phyloP scores from a whole-genome alignment of 2,329 filamentous ascomycete genomes.

The Fusarium proliferatum region DNA sequence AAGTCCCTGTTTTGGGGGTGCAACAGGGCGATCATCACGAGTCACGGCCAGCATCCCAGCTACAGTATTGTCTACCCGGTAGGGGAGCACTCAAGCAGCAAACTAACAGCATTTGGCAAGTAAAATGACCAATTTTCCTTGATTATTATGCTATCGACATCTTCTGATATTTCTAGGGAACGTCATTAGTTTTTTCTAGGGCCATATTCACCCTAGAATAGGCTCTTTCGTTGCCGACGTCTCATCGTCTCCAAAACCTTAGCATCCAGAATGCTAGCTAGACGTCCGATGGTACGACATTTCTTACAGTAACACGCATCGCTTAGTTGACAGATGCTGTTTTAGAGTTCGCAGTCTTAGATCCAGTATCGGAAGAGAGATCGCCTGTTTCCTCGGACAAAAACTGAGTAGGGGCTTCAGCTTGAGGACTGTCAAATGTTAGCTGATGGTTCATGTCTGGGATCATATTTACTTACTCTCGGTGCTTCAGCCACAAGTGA shows the following conservation, averaged over 20 bases:
- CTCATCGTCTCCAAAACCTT: rapidly evolving
- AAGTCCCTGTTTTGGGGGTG: neutral
- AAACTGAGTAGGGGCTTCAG: neutral
- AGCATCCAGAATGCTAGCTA: no score
- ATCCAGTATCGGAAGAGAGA: neutral
- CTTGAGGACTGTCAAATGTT: neutral
- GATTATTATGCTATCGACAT: rapidly evolving
- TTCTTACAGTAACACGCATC: no score
- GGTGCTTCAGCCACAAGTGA: conserved; percentile 34
- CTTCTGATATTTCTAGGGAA: rapidly evolving
- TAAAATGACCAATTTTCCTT: rapidly evolving
- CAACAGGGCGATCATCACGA: neutral
- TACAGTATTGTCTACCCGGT: neutral
- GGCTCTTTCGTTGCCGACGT: rapidly evolving
- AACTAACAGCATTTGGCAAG: rapidly evolving
- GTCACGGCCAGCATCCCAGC: rapidly evolving
- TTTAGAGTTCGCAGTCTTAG: neutral
- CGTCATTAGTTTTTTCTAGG: rapidly evolving
- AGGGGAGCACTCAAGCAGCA: neutral
- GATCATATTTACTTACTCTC: conserved; percentile 20
- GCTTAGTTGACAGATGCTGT: neutral
- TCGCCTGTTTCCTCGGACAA: neutral
- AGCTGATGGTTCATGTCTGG: neutral
- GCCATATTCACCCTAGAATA: rapidly evolving
- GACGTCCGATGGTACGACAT: no score